Percentiles rank a stretch among this genome's conserved stretches.
These are phyloP conservation scores for Pogostemon cablin DNA, from an alignment of 257 asterid genomes.

Conservation along the genomic window DNA sequence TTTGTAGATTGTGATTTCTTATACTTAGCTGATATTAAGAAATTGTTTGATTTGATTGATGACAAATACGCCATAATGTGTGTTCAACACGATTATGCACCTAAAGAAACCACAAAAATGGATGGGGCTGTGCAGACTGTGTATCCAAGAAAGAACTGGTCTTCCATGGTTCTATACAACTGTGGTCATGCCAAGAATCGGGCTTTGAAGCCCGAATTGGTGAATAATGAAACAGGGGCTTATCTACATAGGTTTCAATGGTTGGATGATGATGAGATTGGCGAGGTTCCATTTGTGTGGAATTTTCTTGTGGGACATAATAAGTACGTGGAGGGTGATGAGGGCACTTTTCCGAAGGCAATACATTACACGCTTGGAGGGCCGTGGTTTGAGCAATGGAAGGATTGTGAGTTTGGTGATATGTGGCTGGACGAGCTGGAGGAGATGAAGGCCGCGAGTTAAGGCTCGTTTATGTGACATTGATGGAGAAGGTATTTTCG, in stretches of 20 bases:
- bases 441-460: conserved; percentile 38
- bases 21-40: conserved; percentile 66
- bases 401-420: conserved; percentile 85
- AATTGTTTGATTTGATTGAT: conserved; percentile 56
- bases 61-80: conserved; percentile 82
- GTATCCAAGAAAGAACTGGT: conserved; percentile 94
- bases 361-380: conserved; percentile 88
- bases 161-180: conserved; percentile 88
- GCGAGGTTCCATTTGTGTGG: conserved; percentile 86
- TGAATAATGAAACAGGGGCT: conserved; percentile 77
- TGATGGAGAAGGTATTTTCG: not conserved
- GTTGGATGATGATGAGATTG: conserved; percentile 79
- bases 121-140: conserved; percentile 85
- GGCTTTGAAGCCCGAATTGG: conserved; percentile 66
- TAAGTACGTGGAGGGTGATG: conserved; percentile 62
- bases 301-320: conserved; percentile 85
- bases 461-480: not conserved
- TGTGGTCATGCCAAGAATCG: conserved; percentile 72
- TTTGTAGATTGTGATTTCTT: conserved; percentile 90
- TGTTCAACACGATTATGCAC: conserved; percentile 83
- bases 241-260: conserved; percentile 86
- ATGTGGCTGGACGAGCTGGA: conserved; percentile 82
- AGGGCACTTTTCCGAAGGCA: conserved; percentile 62
- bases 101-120: conserved; percentile 86
- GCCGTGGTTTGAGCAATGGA: conserved; percentile 95